Evolutionary conservation across 768 basidiomycete genomes (phyloP).

Genomic region (Tylopilus subfusipes): DNA sequence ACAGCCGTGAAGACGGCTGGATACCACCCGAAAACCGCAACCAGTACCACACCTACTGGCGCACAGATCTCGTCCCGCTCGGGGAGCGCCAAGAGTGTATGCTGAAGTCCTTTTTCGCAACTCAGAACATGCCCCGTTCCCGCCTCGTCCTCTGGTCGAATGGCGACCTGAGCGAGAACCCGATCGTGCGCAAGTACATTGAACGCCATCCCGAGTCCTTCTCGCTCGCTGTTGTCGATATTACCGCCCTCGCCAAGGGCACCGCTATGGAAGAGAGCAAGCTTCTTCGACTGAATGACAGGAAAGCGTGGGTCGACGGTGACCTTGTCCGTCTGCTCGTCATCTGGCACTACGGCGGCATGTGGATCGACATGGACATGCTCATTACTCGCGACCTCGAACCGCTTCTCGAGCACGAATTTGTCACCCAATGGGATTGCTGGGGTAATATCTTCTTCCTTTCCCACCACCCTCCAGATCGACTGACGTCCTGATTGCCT

Average conservation of each 20-base stretch:
- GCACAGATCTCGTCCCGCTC: constrained; percentile 78
- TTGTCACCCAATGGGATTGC: constrained; percentile 98
- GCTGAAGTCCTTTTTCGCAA: constrained; percentile 91
- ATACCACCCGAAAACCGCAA: constrained; percentile 45
- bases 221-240: constrained; percentile 63
- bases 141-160: constrained; percentile 93
- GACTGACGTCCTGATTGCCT: constrained; percentile 2
- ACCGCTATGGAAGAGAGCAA: constrained; percentile 69
- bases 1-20: constrained; percentile 3
- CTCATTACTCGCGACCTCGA: constrained; percentile 82
- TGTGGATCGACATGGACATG: constrained; percentile 98
- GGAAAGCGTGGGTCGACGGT: constrained; percentile 91
- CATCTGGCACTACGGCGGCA: constrained; percentile 85
- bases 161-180: constrained; percentile 58
- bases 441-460: constrained; percentile 59
- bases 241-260: constrained; percentile 61
- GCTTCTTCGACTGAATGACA: constrained; percentile 61
- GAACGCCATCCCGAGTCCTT: constrained; percentile 67
- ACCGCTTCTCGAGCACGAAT: constrained; percentile 89
- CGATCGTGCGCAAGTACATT: constrained; percentile 60
- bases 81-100: constrained; percentile 81
- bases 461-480: no score
- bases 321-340: constrained; percentile 86
- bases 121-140: constrained; percentile 65
- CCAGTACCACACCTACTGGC: constrained; percentile 93